These are phyloP conservation scores for Globisporangium parvum DNA, from an alignment of 352 stramenopile species.

Conservation along the genomic window DNA sequence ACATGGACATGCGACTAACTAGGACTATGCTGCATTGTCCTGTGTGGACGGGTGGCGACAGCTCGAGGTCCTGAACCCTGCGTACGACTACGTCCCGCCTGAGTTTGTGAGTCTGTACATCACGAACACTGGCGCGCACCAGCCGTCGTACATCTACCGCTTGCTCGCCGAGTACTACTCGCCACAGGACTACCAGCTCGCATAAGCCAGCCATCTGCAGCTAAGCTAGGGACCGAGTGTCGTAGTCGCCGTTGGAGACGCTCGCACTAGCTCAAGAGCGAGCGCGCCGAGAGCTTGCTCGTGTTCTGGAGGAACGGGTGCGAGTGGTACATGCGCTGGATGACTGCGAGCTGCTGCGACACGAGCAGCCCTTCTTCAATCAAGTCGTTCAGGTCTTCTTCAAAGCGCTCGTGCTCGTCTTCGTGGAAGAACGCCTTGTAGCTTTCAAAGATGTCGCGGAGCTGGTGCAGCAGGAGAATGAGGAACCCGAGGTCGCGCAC, in stretches of 20 bases:
- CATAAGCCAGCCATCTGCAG: slow-evolving; percentile 22
- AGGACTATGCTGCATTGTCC: neutral
- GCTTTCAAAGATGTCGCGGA: slow-evolving; percentile 71
- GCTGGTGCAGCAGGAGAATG: slow-evolving; percentile 65
- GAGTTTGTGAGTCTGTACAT: slow-evolving; percentile 97
- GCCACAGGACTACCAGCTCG: slow-evolving; percentile 91
- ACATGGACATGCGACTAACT: neutral
- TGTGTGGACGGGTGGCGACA: slow-evolving; percentile 22
- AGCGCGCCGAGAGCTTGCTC: slow-evolving; percentile 34
- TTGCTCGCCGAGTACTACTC: slow-evolving; percentile 98
- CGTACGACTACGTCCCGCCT: slow-evolving; percentile 97
- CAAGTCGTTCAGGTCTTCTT: slow-evolving; percentile 78
- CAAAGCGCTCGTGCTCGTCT: slow-evolving; percentile 76
- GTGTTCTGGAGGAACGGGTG: slow-evolving; percentile 71
- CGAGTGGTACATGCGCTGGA: slow-evolving; percentile 85
- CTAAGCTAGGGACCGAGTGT: neutral
- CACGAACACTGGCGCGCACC: slow-evolving; percentile 97
- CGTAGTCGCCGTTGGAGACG: too few relatives aligned
- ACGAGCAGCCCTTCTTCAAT: slow-evolving; percentile 71
- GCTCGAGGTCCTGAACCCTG: slow-evolving; percentile 95
- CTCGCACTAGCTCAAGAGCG: slow-evolving; percentile 23
- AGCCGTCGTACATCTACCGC: slow-evolving; percentile 98
- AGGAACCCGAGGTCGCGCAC: slow-evolving; percentile 68
- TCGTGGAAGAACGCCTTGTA: slow-evolving; percentile 67
- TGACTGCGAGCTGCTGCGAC: slow-evolving; percentile 76